Conservation (phyloP, 306 rosid genomes). For the Aeschynomene evenia region DNA sequence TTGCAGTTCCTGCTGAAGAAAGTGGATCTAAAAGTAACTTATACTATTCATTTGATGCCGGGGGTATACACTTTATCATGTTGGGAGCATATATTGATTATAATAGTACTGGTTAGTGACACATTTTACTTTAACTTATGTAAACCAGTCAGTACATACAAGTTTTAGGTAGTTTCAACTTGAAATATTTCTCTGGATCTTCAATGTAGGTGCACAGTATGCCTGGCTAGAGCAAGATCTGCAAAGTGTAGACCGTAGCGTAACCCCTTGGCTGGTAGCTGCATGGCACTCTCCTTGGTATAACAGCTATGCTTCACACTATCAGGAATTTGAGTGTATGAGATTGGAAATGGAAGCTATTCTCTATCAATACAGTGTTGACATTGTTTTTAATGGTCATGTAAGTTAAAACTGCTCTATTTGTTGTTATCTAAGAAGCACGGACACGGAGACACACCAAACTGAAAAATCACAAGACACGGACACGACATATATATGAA, state of each 20-base stretch:
- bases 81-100: conserved; percentile 86
- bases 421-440: too few species aligned
- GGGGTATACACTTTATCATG: conserved; percentile 87
- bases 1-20: conserved; percentile 74
- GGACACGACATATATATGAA: too few species aligned
- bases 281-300: conserved; percentile 95
- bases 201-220: conserved; percentile 71
- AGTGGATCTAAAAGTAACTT: conserved; percentile 74
- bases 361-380: conserved; percentile 64
- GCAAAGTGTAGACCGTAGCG: conserved; percentile 44
- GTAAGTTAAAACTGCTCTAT: conserved; percentile 53
- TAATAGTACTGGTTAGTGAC: conserved; percentile 60
- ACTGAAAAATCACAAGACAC: too few species aligned
- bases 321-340: conserved; percentile 95
- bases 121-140: conserved; percentile 3
- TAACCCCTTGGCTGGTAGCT: conserved; percentile 85
- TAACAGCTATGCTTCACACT: conserved; percentile 84
- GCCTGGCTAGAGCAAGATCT: conserved; percentile 77
- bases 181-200: conserved; percentile 16
- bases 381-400: conserved; percentile 80
- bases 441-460: too few species aligned
- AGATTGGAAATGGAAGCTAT: conserved; percentile 91
- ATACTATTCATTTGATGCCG: conserved; percentile 81
- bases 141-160: not conserved
- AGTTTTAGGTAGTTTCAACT: not conserved